These are phyloP conservation scores for Moniliophthora roreri DNA, from an alignment of 1,284 basidiomycete genomes.

Conservation along the genomic window DNA sequence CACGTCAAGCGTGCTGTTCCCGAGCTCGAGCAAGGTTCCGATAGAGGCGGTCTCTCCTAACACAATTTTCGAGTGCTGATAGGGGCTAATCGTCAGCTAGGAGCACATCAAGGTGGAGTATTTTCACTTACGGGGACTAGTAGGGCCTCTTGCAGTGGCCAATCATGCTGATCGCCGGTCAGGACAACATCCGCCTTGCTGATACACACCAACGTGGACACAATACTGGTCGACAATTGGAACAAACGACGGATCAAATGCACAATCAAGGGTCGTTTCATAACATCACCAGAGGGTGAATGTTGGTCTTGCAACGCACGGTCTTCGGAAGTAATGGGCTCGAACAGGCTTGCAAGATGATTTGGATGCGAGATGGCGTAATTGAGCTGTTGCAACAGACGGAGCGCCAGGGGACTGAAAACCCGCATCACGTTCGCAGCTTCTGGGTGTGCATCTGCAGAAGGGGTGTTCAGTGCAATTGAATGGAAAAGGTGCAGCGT, in stretches of 20 bases:
- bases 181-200: slow-evolving; percentile 73
- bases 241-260: slow-evolving; percentile 71
- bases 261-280: slow-evolving; percentile 69
- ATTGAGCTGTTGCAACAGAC: slow-evolving; percentile 85
- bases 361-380: slow-evolving; percentile 91
- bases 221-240: slow-evolving; percentile 64
- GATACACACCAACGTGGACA: slow-evolving; percentile 70
- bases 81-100: slow-evolving; percentile 13
- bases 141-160: slow-evolving; percentile 66
- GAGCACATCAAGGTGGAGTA: slow-evolving; percentile 6
- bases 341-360: slow-evolving; percentile 78
- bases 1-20: slow-evolving; percentile 70
- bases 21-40: slow-evolving; percentile 77
- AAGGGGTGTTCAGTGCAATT: slow-evolving; percentile 55
- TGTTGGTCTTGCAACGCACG: slow-evolving; percentile 66
- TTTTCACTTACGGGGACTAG: slow-evolving; percentile 67
- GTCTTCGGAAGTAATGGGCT: slow-evolving; percentile 81
- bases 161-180: slow-evolving; percentile 64
- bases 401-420: slow-evolving; percentile 66
- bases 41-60: slow-evolving; percentile 76
- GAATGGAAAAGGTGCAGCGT: slow-evolving; percentile 75
- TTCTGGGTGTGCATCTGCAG: slow-evolving; percentile 43
- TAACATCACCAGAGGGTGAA: slow-evolving; percentile 48
- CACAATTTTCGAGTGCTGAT: slow-evolving; percentile 78
- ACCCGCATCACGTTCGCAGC: slow-evolving; percentile 63